A percentile compares a stretch with the other conserved stretches of the same genome.
These are phyloP conservation scores for Clarireedia homoeocarpa DNA, from an alignment of 2,329 filamentous ascomycete genomes.

Conservation along the genomic window DNA sequence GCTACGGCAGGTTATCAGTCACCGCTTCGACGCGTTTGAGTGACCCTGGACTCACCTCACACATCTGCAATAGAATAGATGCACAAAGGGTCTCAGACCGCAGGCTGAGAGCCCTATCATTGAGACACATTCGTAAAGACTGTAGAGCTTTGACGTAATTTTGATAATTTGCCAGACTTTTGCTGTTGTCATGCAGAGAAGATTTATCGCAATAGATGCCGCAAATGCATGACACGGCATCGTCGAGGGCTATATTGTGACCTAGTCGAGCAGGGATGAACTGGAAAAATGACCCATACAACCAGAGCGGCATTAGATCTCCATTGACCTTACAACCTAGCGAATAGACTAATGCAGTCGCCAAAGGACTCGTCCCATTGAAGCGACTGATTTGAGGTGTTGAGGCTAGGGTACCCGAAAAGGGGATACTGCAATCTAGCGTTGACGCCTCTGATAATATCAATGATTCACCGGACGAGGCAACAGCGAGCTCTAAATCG, in stretches of 20 bases:
- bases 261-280: slow-evolving; percentile 11
- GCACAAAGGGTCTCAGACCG: slow-evolving; percentile 14
- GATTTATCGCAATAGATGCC: slow-evolving; percentile 7
- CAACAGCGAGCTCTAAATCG: background rate
- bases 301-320: slow-evolving; percentile 6
- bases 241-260: slow-evolving; percentile 13
- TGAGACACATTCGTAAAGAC: slow-evolving; percentile 7
- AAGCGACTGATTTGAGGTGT: slow-evolving; percentile 2
- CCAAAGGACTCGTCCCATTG: slow-evolving; percentile 5
- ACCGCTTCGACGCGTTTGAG: background rate
- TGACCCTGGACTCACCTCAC: slow-evolving; percentile 7
- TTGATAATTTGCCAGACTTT: background rate
- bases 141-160: slow-evolving; percentile 12
- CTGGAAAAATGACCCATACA: slow-evolving; percentile 11
- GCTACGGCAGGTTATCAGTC: background rate
- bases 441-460: background rate
- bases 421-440: background rate
- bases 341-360: slow-evolving; percentile 8
- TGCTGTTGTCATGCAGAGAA: background rate
- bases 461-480: background rate
- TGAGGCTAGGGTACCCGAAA: background rate
- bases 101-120: background rate
- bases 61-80: slow-evolving; percentile 15
- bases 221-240: slow-evolving; percentile 13
- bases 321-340: slow-evolving; percentile 10